A percentile compares a stretch with the other conserved stretches of the same genome.
phyloP scores from a whole-genome alignment of 768 basidiomycete species.

The Tylopilus sp. region DNA sequence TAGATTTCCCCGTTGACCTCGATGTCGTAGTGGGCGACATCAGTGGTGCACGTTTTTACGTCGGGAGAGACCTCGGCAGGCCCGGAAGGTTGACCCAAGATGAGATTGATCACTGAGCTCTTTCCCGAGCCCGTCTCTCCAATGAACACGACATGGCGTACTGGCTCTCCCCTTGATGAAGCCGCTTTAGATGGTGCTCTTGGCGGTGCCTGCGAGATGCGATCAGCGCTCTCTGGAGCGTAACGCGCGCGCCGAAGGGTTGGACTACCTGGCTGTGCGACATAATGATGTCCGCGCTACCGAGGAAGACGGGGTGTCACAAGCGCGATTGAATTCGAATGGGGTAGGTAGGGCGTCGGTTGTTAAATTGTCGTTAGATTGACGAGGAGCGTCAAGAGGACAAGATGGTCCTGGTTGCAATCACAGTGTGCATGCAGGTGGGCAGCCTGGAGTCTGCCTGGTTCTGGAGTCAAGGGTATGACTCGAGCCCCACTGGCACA shows the following conservation, averaged over 20 bases:
- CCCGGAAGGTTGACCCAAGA: constrained; percentile 15
- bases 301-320: background rate
- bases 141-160: constrained; percentile 36
- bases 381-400: background rate
- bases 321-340: background rate
- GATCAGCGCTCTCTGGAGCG: too few species aligned
- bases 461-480: background rate
- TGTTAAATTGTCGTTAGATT: background rate
- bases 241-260: too few species aligned
- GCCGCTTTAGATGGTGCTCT: too few species aligned
- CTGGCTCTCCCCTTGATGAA: too few species aligned
- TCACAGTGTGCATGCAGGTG: background rate
- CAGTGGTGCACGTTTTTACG: constrained; percentile 31
- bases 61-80: constrained; percentile 27
- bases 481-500: background rate
- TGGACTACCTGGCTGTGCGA: too few species aligned
- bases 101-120: constrained; percentile 42
- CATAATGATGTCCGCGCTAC: too few species aligned
- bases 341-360: background rate
- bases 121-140: constrained; percentile 35
- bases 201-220: background rate
- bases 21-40: constrained; percentile 21
- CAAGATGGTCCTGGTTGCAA: background rate
- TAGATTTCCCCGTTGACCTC: constrained; percentile 5
- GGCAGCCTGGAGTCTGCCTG: background rate